Base-by-base conservation (phyloP, 2,329 filamentous ascomycete species). In the Truncatella angustata region DNA sequence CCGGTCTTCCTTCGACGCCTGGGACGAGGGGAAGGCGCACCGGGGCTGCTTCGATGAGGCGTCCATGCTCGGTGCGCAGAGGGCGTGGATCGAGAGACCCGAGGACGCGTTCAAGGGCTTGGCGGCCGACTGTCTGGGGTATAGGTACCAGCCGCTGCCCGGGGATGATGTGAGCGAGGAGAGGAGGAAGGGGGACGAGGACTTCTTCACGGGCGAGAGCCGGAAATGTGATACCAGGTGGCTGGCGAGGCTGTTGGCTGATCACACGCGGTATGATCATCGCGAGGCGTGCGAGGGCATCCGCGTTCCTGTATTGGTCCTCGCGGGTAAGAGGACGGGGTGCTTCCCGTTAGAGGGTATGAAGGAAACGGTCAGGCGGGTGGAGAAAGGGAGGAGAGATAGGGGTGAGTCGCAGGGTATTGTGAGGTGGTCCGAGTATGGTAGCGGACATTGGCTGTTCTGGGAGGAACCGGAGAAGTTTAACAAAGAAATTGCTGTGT, bases 11-110 rank as follows among this genome's bases (percentile, higher is more conserved):
- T 64, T 66, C 45, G 64, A 57, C 47, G 54, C 48, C 7, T 73
- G 71, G 70, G 69, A 67, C 50, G 58, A 51, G 32, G 53, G 54
- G 36, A 55, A 49, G 16, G 63, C 68, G 24, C 69, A 73, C 53
- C 55, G 52, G 4, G 69, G 67, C 5, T 73, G 70, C 57, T 73
- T 66, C 48, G 66, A 73, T 45, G 71, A 73, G 60, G 51, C 51
- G 18, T 70, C 62, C n/a, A 64, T 66, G 70, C 57, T 59, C 5
- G 64, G 52, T 0, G 70, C 52, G 56, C 79, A 82, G 76, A 74
- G 78, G 1, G 71, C 75, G 40, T 79, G 76, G 49, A 79, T 73
- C 70, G 71, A 77, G 1, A 62, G 63, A 2, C 70, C 76, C 1
- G 65, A 56, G 11, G 59, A 51, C 10, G 66, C 70, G 23, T 61